Evolutionary conservation across 805 yeast genomes (phyloP).

Genomic region (Pichia kluyveri): DNA sequence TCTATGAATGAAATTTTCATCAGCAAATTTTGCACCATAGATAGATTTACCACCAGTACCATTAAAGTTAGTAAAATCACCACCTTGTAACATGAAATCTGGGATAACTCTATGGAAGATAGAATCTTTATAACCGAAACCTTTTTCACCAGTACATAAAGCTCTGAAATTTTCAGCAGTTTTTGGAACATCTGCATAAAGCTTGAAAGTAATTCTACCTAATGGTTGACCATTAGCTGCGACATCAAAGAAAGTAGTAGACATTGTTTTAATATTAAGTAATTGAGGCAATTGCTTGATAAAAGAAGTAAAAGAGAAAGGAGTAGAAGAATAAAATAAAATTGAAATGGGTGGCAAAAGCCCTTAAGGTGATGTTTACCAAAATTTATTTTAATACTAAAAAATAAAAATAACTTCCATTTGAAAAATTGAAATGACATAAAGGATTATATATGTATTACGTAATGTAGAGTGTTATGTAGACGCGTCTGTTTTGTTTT

Average conservation of each 20-base stretch:
- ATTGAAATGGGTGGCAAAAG: background rate
- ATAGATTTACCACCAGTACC: constrained; percentile 92
- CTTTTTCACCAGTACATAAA: constrained; percentile 86
- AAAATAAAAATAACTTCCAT: no score
- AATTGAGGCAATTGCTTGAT: background rate
- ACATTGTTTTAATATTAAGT: constrained; percentile 17
- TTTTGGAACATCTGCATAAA: constrained; percentile 84
- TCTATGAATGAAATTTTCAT: constrained; percentile 60
- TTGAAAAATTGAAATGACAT: no score
- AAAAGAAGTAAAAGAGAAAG: background rate
- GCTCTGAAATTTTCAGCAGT: constrained; percentile 79
- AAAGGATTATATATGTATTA: no score
- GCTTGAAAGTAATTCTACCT: constrained; percentile 69
- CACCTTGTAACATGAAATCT: constrained; percentile 94
- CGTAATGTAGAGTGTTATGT: no score
- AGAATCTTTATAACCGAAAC: constrained; percentile 79
- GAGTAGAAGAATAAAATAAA: background rate
- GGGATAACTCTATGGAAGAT: constrained; percentile 97
- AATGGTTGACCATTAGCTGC: constrained; percentile 30
- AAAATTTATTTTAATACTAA: no score
- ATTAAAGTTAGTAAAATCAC: constrained; percentile 77
- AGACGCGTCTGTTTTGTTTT: no score
- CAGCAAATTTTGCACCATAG: constrained; percentile 55
- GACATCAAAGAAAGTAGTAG: constrained; percentile 35
- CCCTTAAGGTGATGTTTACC: no score